Base-by-base conservation (phyloP, 495 filamentous ascomycete species). In the Penicillium salamii region DNA sequence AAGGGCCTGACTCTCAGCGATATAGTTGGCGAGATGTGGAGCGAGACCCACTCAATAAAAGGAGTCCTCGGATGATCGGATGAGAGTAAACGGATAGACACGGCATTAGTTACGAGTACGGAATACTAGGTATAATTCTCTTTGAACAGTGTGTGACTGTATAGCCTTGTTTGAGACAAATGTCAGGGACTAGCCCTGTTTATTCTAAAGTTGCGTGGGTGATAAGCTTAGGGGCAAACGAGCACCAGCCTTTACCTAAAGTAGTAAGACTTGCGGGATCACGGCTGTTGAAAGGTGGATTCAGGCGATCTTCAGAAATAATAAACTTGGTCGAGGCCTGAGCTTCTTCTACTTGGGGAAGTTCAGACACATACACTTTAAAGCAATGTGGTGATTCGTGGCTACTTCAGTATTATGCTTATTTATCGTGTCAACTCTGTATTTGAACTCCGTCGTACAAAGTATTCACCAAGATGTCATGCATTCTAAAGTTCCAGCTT, bases 11-110 rank as follows among this genome's bases (percentile, higher is more conserved):
- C 35, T 21, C 46, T 39, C 52, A 48, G 34, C 39, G 45, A 54
- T 64, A 59, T 62, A 56, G 49, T 59, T 59, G 56, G 58, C 55
- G 58, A 64, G 61, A 42, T 52, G 61, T 62, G 61, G 61, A 52
- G 47, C 33, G 28, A 21, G 52, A 49, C 13, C 58, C 58, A 59
- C 61, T 47, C 8, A 23, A 42, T 14, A 40, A 35, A 53, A 53
- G 54, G 46, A 49, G 42, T 38, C 34, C 26, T 56, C 61, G 61
- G 61, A 55, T 56, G 43, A 48, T 58, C 60, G 60, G 60, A 54
- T 58, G 48, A 14, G 42, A 15, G 8, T 28, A 35, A 4, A 15
- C 29, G 18, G 42, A 34, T 26, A 34, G 21, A 45, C 19, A 44
- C 40, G 51, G 40, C 42, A 34, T n/a, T n/a, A n/a, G n/a, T n/a